Conservation (phyloP, 768 basidiomycete species). For the Leccinum pellstonianum region DNA sequence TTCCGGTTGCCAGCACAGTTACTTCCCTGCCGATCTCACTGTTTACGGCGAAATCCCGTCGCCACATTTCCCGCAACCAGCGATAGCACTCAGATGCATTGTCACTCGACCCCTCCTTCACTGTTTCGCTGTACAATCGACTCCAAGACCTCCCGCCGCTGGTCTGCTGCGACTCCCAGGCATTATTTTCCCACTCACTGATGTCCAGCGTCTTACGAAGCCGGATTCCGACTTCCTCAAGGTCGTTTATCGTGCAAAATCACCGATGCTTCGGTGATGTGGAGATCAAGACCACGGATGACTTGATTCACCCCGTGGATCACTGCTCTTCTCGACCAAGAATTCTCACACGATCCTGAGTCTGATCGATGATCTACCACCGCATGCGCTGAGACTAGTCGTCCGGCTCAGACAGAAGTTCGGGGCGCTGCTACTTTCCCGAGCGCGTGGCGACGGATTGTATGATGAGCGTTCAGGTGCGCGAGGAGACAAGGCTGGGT, state of each 20-base stretch:
- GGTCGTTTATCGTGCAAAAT: not conserved
- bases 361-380: not conserved
- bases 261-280: not conserved
- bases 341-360: not conserved
- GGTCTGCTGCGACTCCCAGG: not conserved
- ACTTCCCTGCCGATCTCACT: not conserved
- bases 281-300: not conserved
- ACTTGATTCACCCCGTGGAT: not conserved
- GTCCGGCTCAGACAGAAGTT: conserved; percentile 8
- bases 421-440: conserved; percentile 6
- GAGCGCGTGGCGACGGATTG: conserved; percentile 12
- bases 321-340: not conserved
- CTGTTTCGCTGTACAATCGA: not conserved
- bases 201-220: not conserved
- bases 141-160: not conserved
- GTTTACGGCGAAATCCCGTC: not conserved
- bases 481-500: not conserved
- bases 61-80: not conserved
- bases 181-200: not conserved
- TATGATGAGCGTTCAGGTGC: conserved; percentile 8
- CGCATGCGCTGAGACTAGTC: not conserved
- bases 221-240: not conserved
- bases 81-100: not conserved
- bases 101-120: not conserved
- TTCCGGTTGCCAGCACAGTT: not conserved